Percentiles rank a stretch among this genome's conserved stretches.
Evolutionary conservation across 2,329 filamentous ascomycete genomes (phyloP).

Genomic region (Anthostomella pinea): DNA sequence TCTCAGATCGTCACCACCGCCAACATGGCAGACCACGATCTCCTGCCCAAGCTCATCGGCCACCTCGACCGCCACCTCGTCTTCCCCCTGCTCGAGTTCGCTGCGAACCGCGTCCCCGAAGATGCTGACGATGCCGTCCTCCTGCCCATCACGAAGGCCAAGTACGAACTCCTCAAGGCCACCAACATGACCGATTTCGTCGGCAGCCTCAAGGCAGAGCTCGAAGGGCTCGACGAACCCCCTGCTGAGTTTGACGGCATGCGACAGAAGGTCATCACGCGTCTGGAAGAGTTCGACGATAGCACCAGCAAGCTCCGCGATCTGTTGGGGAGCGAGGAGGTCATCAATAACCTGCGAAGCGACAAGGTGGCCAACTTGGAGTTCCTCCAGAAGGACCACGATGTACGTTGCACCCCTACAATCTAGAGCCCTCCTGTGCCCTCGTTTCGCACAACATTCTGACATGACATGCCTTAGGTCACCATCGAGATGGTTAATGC

Average conservation of each 20-base stretch:
- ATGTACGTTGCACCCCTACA: slow-evolving; percentile 55
- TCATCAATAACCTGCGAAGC: slow-evolving; percentile 84
- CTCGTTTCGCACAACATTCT: too few species aligned
- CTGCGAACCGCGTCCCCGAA: slow-evolving; percentile 77
- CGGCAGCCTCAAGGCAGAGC: slow-evolving; percentile 83
- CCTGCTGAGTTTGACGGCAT: slow-evolving; percentile 86
- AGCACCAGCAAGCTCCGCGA: slow-evolving; percentile 86
- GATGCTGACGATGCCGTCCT: slow-evolving; percentile 57
- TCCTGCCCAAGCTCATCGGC: slow-evolving; percentile 84
- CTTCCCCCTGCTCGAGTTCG: slow-evolving; percentile 93
- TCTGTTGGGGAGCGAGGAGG: slow-evolving; percentile 81
- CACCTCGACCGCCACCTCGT: slow-evolving; percentile 95
- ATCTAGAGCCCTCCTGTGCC: too few species aligned
- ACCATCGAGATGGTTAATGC: slow-evolving; percentile 94
- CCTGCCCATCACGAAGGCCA: slow-evolving; percentile 75
- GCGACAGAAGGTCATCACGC: slow-evolving; percentile 81
- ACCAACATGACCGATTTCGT: slow-evolving; percentile 99
- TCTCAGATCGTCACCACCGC: slow-evolving; percentile 14
- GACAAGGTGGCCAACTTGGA: slow-evolving; percentile 99
- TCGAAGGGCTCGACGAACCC: slow-evolving; percentile 73
- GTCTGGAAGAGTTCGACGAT: slow-evolving; percentile 79
- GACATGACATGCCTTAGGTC: slow-evolving; percentile 49
- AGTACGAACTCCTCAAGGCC: slow-evolving; percentile 90
- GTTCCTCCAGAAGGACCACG: slow-evolving; percentile 94
- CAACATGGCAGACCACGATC: slow-evolving; percentile 68